These are phyloP conservation scores for Kodamaea alishanica DNA, from an alignment of 1,139 yeast species.

Conservation along the genomic window DNA sequence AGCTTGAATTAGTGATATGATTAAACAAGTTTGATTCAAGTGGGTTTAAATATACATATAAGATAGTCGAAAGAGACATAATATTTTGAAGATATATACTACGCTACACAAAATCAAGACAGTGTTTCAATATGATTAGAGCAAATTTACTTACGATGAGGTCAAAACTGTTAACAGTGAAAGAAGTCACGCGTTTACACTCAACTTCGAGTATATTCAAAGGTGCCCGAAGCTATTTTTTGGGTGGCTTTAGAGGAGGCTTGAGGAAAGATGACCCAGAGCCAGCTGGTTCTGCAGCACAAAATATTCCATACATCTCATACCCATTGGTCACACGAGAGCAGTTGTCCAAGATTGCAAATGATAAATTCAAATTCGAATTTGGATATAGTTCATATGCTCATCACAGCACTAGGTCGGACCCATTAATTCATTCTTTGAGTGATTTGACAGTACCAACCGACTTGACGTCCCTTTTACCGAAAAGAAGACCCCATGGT, in stretches of 20 bases:
- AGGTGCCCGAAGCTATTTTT: conserved; percentile 29
- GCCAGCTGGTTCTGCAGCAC: conserved; percentile 18
- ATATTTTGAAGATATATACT: too few relatives aligned
- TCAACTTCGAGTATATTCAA: conserved; percentile 14
- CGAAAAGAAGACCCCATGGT: conserved; percentile 51
- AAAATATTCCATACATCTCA: conserved; percentile 36
- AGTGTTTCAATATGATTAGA: too few relatives aligned
- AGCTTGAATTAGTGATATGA: too few relatives aligned
- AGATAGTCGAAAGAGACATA: too few relatives aligned
- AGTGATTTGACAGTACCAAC: conserved; percentile 53
- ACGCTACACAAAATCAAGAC: too few relatives aligned
- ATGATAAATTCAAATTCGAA: conserved; percentile 44
- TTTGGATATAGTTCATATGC: conserved; percentile 48
- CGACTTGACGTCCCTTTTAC: conserved; percentile 43
- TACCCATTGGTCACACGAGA: conserved; percentile 43
- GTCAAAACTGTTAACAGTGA: neutral
- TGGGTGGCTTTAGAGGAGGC: conserved; percentile 13
- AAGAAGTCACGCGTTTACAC: neutral
- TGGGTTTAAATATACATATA: too few relatives aligned
- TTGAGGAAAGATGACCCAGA: conserved; percentile 16
- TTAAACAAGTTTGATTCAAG: too few relatives aligned
- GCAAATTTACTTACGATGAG: neutral
- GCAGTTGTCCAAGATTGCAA: conserved; percentile 34
- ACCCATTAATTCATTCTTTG: conserved; percentile 46
- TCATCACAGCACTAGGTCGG: conserved; percentile 40